phyloP scores from a whole-genome alignment of 176 grass and related monocot species.

The Paspalum vaginatum region DNA sequence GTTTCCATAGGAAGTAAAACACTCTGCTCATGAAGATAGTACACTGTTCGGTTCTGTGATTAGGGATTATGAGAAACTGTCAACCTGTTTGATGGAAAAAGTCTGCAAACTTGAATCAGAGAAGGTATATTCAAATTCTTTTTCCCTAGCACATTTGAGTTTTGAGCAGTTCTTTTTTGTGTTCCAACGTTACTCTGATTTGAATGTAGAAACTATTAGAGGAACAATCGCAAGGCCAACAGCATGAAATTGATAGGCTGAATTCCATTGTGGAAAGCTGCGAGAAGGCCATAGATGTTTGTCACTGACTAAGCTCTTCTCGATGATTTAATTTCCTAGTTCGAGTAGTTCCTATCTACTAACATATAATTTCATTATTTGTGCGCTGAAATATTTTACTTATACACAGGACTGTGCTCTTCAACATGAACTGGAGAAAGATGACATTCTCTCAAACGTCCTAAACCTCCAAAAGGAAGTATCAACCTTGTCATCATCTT shows the following conservation, averaged over 20 bases:
- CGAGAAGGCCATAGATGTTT: conserved; percentile 62
- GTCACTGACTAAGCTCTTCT: conserved; percentile 45
- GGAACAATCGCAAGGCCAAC: conserved; percentile 49
- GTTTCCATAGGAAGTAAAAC: conserved; percentile 67
- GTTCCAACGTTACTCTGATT: conserved; percentile 16
- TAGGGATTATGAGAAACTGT: conserved; percentile 55
- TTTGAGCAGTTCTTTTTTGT: conserved; percentile 18
- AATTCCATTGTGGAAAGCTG: conserved; percentile 50
- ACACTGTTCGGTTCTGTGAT: conserved; percentile 50
- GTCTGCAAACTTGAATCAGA: conserved; percentile 69
- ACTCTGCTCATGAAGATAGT: conserved; percentile 51
- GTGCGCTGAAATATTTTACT: conserved; percentile 11
- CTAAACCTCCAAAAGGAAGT: conserved; percentile 77
- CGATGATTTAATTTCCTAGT: conserved; percentile 12
- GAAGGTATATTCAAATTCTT: conserved; percentile 60
- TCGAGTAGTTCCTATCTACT: background rate
- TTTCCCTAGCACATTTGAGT: background rate
- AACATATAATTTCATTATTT: conserved; percentile 7
- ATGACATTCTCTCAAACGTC: conserved; percentile 57
- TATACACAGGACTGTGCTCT: conserved; percentile 62
- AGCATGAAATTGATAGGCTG: conserved; percentile 55
- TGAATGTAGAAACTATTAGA: conserved; percentile 62
- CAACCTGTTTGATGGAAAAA: conserved; percentile 47
- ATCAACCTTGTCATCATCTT: conserved; percentile 65
- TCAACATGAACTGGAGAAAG: conserved; percentile 83